Evolutionary conservation across 2,329 filamentous ascomycete genomes (phyloP), one percentile per base, ranked within the genome.

Genomic region (Paraphaeosphaeria sporulosa): DNA sequence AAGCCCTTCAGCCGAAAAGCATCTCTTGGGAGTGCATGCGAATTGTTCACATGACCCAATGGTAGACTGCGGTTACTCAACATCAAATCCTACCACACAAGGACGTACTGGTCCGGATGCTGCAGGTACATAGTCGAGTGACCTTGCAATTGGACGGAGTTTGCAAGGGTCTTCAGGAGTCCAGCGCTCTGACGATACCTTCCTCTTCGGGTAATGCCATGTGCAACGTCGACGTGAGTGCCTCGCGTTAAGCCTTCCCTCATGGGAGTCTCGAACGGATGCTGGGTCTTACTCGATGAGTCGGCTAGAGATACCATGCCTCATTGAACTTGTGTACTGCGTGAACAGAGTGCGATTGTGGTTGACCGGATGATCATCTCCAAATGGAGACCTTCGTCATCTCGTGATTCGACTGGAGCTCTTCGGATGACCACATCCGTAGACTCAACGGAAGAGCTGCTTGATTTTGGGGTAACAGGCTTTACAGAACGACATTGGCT

Each of bases 121-220:
- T 52, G 52, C 49, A 62, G 59, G 59, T 27, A 58, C 59, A 43
- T 32, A 53, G 49, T 17, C 36, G 19, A n/a, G 13, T 32, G 32
- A 23, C 32, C 6, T 53, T 38, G 32, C 23, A 21, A 58, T 56
- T 55, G 56, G 51, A 32, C 30, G 32, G 38, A 50, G 17, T 30
- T 34, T 4, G 46, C 56, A 58, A 30, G 51, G 55, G n/a, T 47
- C 15, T 46, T 53, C 36, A 53, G 27, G 34, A 50, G 36, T 46
- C 25, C 19, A 36, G 40, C 50, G 48, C 27, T 55, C 56, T 40
- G 51, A 62, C 51, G 59, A 62, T 62, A 62, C 59, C 59, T 62
- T 62, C 59, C 59, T 62, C n/a, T 62, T 62, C 30, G 12, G 56
- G 59, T 53, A 48, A 55, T 58, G 25, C 50, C 59, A 59, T 58